Evolutionary conservation across 345 rosid species (phyloP).

Genomic region (Alliaria petiolata): DNA sequence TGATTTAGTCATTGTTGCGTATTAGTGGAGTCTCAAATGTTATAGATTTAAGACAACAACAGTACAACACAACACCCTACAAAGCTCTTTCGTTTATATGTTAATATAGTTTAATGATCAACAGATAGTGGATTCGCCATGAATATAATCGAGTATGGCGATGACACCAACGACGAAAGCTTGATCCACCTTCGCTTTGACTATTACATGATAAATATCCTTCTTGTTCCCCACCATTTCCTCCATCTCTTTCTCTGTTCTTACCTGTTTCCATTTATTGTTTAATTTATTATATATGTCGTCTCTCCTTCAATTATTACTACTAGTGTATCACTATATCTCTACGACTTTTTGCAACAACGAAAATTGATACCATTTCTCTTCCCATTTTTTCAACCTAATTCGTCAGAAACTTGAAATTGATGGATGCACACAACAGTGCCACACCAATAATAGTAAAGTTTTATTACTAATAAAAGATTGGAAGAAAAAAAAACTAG

Average conservation of each 20-base stretch:
- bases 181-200: conserved; percentile 29
- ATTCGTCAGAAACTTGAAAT: not conserved
- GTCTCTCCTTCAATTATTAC: not conserved
- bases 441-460: not conserved
- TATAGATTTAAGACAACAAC: too few species aligned
- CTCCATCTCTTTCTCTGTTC: conserved; percentile 43
- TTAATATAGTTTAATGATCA: too few species aligned
- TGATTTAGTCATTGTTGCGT: too few species aligned
- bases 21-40: too few species aligned
- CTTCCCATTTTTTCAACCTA: not conserved
- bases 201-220: conserved; percentile 53
- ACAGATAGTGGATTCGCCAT: conserved; percentile 74
- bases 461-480: not conserved
- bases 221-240: conserved; percentile 44
- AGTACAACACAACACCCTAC: too few species aligned
- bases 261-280: conserved; percentile 38
- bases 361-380: not conserved
- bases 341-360: not conserved
- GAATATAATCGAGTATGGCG: conserved; percentile 60
- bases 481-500: not conserved
- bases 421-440: too few species aligned
- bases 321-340: not conserved
- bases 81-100: too few species aligned
- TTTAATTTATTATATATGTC: not conserved
- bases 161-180: conserved; percentile 50